These are phyloP conservation scores for Diaporthe vaccinii DNA, from an alignment of 2,329 filamentous ascomycete species.

Conservation along the genomic window DNA sequence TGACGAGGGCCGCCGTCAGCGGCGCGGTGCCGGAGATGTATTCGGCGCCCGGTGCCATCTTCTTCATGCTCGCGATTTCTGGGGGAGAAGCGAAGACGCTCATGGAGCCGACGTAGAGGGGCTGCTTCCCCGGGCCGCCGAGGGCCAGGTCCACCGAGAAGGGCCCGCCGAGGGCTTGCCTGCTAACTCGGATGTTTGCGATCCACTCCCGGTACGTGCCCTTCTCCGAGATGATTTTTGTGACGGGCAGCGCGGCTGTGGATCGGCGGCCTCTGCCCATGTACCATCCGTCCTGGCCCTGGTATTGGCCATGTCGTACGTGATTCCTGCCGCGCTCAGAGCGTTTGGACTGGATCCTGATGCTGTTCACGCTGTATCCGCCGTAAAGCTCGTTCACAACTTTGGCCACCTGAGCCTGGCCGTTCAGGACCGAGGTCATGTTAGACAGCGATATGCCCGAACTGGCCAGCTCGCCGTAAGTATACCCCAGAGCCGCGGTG, in stretches of 20 bases:
- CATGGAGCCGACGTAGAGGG: slow-evolving; percentile 70
- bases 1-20: slow-evolving; percentile 63
- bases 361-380: slow-evolving; percentile 55
- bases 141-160: slow-evolving; percentile 79
- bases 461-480: slow-evolving; percentile 74
- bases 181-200: slow-evolving; percentile 74
- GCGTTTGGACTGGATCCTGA: slow-evolving; percentile 43
- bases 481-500: slow-evolving; percentile 77
- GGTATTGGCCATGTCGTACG: slow-evolving; percentile 14
- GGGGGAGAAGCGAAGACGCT: slow-evolving; percentile 63
- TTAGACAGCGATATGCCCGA: slow-evolving; percentile 47
- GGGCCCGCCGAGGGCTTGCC: slow-evolving; percentile 70
- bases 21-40: slow-evolving; percentile 65
- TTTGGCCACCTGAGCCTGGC: slow-evolving; percentile 58
- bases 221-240: slow-evolving; percentile 53
- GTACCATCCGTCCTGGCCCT: slow-evolving; percentile 34
- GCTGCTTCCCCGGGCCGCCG: slow-evolving; percentile 54
- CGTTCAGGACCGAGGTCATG: slow-evolving; percentile 52
- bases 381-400: slow-evolving; percentile 75
- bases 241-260: slow-evolving; percentile 44
- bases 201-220: slow-evolving; percentile 74
- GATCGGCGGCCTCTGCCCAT: slow-evolving; percentile 15
- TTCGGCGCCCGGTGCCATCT: slow-evolving; percentile 52
- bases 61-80: slow-evolving; percentile 40
- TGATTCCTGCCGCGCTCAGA: slow-evolving; percentile 21